Conservation (phyloP, 495 filamentous ascomycete genomes). For the Neohortaea acidophila region DNA sequence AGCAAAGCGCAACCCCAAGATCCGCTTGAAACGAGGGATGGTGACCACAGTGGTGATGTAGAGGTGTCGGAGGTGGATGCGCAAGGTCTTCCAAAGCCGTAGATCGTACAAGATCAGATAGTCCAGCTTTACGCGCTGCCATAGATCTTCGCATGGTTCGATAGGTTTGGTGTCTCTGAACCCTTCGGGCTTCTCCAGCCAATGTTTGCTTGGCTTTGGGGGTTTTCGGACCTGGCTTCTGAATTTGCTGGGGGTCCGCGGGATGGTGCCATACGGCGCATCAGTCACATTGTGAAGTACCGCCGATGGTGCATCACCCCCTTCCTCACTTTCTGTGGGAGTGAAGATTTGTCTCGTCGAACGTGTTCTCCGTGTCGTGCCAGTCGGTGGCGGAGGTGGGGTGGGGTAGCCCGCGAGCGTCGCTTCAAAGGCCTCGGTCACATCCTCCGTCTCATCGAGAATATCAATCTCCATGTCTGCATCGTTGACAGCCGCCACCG, state of each 20-base stretch:
- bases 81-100: slow-evolving; percentile 87
- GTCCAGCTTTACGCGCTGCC: slow-evolving; percentile 76
- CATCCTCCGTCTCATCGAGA: slow-evolving; percentile 31
- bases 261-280: slow-evolving; percentile 22
- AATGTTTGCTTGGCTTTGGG: slow-evolving; percentile 53
- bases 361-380: slow-evolving; percentile 22
- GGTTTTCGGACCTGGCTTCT: slow-evolving; percentile 13
- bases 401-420: slow-evolving; percentile 54
- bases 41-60: slow-evolving; percentile 94
- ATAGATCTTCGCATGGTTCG: slow-evolving; percentile 51
- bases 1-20: slow-evolving; percentile 81
- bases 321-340: slow-evolving; percentile 35
- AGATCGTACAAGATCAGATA: slow-evolving; percentile 96
- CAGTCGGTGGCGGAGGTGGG: slow-evolving; percentile 48
- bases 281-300: slow-evolving; percentile 2
- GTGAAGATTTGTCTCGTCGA: slow-evolving; percentile 38
- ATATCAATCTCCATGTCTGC: slow-evolving; percentile 43
- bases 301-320: slow-evolving; percentile 21
- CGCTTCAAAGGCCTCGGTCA: slow-evolving; percentile 45
- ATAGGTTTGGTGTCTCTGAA: slow-evolving; percentile 2
- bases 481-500: slow-evolving; percentile 3
- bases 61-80: slow-evolving; percentile 77
- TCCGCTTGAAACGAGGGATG: slow-evolving; percentile 90
- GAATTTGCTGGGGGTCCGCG: slow-evolving; percentile 27
- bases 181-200: slow-evolving; percentile 62